Evolutionary conservation across 139 green algal species (phyloP).

Genomic region (Tetratostichococcus sp.): DNA sequence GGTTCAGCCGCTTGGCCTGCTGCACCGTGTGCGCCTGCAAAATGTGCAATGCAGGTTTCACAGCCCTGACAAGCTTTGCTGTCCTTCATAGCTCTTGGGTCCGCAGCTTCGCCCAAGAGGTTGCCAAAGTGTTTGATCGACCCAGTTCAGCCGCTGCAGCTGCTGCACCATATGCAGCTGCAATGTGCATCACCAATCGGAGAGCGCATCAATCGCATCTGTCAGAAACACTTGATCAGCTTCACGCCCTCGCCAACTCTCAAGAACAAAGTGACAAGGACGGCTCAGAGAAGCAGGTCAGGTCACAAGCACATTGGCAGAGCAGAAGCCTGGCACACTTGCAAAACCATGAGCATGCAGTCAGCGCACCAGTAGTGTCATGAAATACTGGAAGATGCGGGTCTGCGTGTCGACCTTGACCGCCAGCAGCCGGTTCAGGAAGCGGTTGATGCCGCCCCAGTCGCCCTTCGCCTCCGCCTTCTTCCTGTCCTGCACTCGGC

Average conservation of each 20-base stretch:
- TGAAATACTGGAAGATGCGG: constrained; percentile 59
- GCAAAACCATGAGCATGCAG: too few relatives aligned
- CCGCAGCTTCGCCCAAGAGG: neutral
- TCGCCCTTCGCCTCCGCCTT: constrained; percentile 2
- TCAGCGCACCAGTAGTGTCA: constrained; percentile 19
- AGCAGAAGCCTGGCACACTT: too few relatives aligned
- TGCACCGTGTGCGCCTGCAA: constrained; percentile 33
- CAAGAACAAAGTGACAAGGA: too few relatives aligned
- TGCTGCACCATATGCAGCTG: too few relatives aligned
- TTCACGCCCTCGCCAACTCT: too few relatives aligned
- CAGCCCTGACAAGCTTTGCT: neutral
- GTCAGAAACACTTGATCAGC: too few relatives aligned
- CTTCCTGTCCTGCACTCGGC: neutral
- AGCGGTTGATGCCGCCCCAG: constrained; percentile 23
- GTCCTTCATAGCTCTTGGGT: too few relatives aligned
- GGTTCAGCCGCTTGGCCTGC: constrained; percentile 39
- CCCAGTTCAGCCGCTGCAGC: too few relatives aligned
- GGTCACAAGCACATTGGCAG: too few relatives aligned
- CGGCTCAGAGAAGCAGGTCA: too few relatives aligned
- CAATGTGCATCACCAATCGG: too few relatives aligned
- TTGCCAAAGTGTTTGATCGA: neutral
- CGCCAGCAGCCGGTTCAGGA: constrained; percentile 64
- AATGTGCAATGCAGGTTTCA: neutral
- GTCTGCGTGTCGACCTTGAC: constrained; percentile 48
- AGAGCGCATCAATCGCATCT: too few relatives aligned